Base-by-base conservation (phyloP, 2,329 filamentous ascomycete species). In the Cercospora nicotianae region DNA sequence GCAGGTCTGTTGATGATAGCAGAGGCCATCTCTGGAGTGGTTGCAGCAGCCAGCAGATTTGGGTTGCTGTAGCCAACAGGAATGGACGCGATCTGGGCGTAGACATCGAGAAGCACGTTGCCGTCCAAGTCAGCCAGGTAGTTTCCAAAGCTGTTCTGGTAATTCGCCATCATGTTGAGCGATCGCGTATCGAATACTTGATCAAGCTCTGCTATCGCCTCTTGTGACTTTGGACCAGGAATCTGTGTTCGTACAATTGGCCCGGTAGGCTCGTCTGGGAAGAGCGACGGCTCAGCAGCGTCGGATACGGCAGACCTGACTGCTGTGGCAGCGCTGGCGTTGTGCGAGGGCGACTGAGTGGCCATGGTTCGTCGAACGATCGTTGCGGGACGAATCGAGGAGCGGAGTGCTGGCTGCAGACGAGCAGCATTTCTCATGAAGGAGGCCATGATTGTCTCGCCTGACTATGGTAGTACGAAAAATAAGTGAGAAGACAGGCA, bases 1-100 rank as follows among this genome's bases (percentile, higher is more conserved):
- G 93, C 93, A 2, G 93, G 93, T 62, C 93, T 88, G 85, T 97
- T 96, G 84, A 96, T 91, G 75, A 97, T 83, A 66, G 91, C 87
- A 67, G 85, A 89, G 75, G 88, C 83, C 92, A 96, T 96, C 75
- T 94, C 90, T 26, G 90, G 89, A 65, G 90, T 90, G 69, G 87
- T 86, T 28, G 92, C 91, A 36, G 89, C 89, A 75, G 88, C 84
- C 72, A 87, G 83, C 70, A 97, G 86, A 72, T 85, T 81, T 6
- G 92, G 89, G 83, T 97, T 97, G 86, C 94, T 96, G 87, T 97
- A 97, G 69, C 93, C 93, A 57, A 97, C 85, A 3, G 93, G 91
- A 75, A 97, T 97, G 51, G 92, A 96, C 70, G 93, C 93, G 77
- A 97, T 97, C 81, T 97, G 93, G 62, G 93, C 91, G 77, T 94